Conservation (phyloP, 2,329 filamentous ascomycete genomes). For the Rhexocercosporidium sp. region DNA sequence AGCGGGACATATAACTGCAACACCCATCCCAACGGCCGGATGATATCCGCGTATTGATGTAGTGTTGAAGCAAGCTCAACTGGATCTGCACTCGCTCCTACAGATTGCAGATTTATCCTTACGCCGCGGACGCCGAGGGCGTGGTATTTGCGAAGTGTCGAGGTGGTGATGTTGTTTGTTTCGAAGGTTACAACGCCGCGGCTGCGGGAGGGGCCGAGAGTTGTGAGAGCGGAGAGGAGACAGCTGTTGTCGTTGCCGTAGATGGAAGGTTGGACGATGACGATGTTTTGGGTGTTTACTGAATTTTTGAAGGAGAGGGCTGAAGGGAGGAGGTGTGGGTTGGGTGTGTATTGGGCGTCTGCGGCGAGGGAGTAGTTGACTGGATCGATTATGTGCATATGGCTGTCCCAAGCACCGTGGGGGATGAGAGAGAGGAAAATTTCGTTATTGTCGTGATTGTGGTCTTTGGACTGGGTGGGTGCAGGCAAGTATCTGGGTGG, state of each 20-base stretch:
- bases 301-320: conserved; percentile 56
- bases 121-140: conserved; percentile 61
- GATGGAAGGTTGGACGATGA: conserved; percentile 61
- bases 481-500: background rate
- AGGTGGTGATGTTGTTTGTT: conserved; percentile 45
- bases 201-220: conserved; percentile 54
- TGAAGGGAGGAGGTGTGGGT: conserved; percentile 54
- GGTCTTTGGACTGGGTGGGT: too few species aligned
- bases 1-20: conserved; percentile 63
- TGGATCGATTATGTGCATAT: conserved; percentile 67
- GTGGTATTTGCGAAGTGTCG: conserved; percentile 58
- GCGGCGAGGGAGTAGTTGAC: conserved; percentile 53
- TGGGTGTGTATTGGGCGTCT: conserved; percentile 57
- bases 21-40: conserved; percentile 58
- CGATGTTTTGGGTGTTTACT: conserved; percentile 57
- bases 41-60: conserved; percentile 53
- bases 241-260: conserved; percentile 66
- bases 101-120: conserved; percentile 63
- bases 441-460: too few species aligned
- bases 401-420: conserved; percentile 44
- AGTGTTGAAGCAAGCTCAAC: conserved; percentile 57
- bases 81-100: conserved; percentile 41
- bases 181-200: conserved; percentile 63
- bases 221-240: conserved; percentile 57
- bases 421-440: conserved; percentile 45